Evolutionary conservation across 2,329 filamentous ascomycete genomes (phyloP).

Genomic region (Fulvia fulva): DNA sequence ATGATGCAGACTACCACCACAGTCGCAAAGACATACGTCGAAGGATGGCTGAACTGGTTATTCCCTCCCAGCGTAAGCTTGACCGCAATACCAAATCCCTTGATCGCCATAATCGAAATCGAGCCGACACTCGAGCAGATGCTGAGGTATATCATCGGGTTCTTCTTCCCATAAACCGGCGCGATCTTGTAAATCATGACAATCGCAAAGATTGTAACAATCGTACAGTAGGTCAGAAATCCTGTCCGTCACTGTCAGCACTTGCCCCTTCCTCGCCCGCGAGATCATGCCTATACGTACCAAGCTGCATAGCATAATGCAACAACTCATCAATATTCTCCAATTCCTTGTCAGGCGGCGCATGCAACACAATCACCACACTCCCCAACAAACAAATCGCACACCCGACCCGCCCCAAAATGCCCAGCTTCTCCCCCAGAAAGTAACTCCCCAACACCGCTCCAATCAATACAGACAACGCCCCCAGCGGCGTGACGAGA

Average conservation of each 20-base stretch:
- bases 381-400: constrained; percentile 94
- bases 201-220: constrained; percentile 76
- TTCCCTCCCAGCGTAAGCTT: constrained; percentile 90
- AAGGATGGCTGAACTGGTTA: constrained; percentile 93
- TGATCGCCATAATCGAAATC: constrained; percentile 98
- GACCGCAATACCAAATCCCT: constrained; percentile 94
- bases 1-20: constrained; percentile 89
- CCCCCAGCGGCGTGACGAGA: constrained; percentile 89
- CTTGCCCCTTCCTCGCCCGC: not conserved
- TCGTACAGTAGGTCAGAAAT: constrained; percentile 80
- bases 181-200: constrained; percentile 97
- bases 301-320: constrained; percentile 82
- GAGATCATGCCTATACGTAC: constrained; percentile 50
- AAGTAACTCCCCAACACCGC: constrained; percentile 95
- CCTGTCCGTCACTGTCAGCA: constrained; percentile 50
- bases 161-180: constrained; percentile 86
- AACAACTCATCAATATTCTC: constrained; percentile 88
- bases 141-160: constrained; percentile 92
- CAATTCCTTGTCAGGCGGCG: constrained; percentile 88
- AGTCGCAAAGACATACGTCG: constrained; percentile 96
- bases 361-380: constrained; percentile 95
- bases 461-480: constrained; percentile 87
- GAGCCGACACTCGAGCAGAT: constrained; percentile 97
- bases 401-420: constrained; percentile 87
- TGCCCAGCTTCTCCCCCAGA: constrained; percentile 83